Conservation (phyloP, 169 alveolate species). For the Babesia divergens region DNA sequence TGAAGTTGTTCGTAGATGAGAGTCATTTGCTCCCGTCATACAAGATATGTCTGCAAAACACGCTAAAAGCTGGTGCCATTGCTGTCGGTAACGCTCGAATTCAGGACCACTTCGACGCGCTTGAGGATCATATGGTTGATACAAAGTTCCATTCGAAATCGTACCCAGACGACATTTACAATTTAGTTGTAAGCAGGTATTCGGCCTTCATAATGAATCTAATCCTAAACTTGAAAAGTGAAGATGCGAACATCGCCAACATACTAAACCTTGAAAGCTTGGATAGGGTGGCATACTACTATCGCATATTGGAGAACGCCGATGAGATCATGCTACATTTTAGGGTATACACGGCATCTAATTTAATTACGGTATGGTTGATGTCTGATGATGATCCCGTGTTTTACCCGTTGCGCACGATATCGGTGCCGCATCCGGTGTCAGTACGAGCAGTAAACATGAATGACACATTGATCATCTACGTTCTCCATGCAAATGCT, state of each 20-base stretch:
- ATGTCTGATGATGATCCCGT: conserved; percentile 25
- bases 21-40: not conserved
- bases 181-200: not conserved
- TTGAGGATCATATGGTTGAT: not conserved
- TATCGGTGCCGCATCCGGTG: not conserved
- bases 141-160: not conserved
- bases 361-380: conserved; percentile 18
- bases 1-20: not conserved
- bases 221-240: not conserved
- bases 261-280: not conserved
- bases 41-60: conserved; percentile 22
- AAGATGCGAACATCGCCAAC: not conserved
- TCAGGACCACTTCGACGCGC: conserved; percentile 1
- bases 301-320: not conserved
- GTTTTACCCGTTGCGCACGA: conserved; percentile 10
- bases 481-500: not conserved
- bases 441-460: not conserved
- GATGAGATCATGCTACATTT: conserved; percentile 6
- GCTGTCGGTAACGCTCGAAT: conserved; percentile 24
- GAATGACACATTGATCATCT: not conserved
- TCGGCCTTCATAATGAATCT: not conserved
- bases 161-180: conserved; percentile 12
- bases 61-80: not conserved
- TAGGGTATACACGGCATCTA: not conserved
- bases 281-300: not conserved